Evolutionary conservation across 768 basidiomycete genomes (phyloP).

Genomic region (Cystobasidium tubakii): DNA sequence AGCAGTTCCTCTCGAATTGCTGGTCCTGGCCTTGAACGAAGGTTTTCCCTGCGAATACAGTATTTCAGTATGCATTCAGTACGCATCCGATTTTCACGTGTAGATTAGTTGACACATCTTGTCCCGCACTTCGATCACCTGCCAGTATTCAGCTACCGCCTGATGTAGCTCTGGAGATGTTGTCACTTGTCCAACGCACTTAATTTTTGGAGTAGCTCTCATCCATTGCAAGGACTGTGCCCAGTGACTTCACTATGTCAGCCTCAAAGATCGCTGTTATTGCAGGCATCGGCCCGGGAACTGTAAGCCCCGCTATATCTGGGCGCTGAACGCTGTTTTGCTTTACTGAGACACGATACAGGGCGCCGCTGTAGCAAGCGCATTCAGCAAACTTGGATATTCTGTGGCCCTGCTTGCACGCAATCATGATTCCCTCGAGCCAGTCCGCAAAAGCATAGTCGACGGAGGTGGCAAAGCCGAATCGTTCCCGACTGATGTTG

Average conservation of each 20-base stretch:
- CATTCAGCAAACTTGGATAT: slow-evolving; percentile 33
- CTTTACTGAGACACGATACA: background rate
- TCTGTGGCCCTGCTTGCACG: slow-evolving; percentile 45
- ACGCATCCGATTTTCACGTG: background rate
- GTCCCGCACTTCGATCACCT: background rate
- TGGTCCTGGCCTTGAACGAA: too few species aligned
- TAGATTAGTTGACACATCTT: background rate
- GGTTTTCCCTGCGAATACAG: too few species aligned
- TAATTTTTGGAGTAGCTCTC: background rate
- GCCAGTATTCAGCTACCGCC: too few species aligned
- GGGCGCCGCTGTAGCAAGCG: slow-evolving; percentile 39
- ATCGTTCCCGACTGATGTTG: slow-evolving; percentile 42
- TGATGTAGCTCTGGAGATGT: too few species aligned
- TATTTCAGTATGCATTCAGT: background rate
- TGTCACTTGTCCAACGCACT: background rate
- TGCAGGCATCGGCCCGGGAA: slow-evolving; percentile 39
- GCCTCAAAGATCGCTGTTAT: slow-evolving; percentile 36
- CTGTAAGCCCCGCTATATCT: background rate
- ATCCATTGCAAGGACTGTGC: background rate
- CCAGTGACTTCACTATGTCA: background rate
- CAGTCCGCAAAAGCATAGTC: slow-evolving; percentile 22
- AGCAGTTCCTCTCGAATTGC: background rate
- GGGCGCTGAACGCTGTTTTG: background rate
- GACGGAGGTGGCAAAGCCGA: slow-evolving; percentile 38
- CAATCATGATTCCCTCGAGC: background rate